Conservation (phyloP, 2,329 filamentous ascomycete species). For the Alternaria ventricosa region DNA sequence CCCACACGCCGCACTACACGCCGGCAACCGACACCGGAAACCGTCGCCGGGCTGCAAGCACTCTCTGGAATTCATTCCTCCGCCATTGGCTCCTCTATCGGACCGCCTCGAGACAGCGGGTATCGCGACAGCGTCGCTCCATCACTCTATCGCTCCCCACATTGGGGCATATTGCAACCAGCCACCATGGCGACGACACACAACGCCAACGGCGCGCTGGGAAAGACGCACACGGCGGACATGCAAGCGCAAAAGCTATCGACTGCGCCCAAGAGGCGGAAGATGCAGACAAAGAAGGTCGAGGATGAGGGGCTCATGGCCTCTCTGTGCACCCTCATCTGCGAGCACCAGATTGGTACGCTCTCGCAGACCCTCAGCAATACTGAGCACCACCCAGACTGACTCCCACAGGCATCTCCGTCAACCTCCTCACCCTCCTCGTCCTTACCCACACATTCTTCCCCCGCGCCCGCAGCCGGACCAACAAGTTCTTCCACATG, state of each 20-base stretch:
- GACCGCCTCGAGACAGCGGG: background rate
- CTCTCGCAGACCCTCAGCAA: conserved; percentile 9
- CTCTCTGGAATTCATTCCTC: background rate
- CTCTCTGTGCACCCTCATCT: conserved; percentile 71
- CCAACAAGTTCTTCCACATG: conserved; percentile 86
- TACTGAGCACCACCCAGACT: background rate
- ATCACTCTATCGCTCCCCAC: background rate
- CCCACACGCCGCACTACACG: background rate
- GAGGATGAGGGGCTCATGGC: conserved; percentile 68
- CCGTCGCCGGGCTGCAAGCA: background rate
- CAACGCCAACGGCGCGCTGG: conserved; percentile 15
- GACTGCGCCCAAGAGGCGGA: conserved; percentile 25
- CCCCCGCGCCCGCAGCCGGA: conserved; percentile 77
- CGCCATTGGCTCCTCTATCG: background rate
- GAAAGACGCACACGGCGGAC: conserved; percentile 13
- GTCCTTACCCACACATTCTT: conserved; percentile 83
- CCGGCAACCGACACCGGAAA: background rate
- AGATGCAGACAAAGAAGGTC: conserved; percentile 54
- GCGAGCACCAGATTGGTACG: conserved; percentile 82
- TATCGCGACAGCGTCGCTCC: conserved; percentile 10
- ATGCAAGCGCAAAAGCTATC: conserved; percentile 17
- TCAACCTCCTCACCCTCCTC: conserved; percentile 84
- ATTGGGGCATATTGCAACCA: conserved; percentile 10
- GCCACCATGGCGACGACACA: conserved; percentile 22
- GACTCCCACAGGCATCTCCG: conserved; percentile 70